A percentile compares a stretch with the other conserved stretches of the same genome.
Evolutionary conservation across 495 filamentous ascomycete species (phyloP).

Genomic region (Letharia lupina): DNA sequence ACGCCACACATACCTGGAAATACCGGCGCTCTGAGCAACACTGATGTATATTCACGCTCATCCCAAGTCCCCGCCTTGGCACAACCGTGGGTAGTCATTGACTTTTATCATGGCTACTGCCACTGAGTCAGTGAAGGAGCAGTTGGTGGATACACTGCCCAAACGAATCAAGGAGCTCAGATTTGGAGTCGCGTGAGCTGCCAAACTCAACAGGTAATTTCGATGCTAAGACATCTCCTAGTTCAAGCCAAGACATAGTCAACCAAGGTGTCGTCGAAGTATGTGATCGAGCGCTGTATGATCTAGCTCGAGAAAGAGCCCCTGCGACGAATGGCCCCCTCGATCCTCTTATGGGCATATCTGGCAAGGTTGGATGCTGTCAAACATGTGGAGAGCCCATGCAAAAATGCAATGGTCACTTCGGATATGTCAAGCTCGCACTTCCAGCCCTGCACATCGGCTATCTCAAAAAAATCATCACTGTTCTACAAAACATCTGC

Average conservation of each 20-base stretch:
- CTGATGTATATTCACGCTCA: neutral
- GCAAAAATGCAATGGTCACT: slow-evolving; percentile 84
- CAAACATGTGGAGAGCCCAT: slow-evolving; percentile 72
- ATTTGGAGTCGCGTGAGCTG: slow-evolving; percentile 77
- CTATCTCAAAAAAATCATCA: slow-evolving; percentile 83
- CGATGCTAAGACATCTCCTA: slow-evolving; percentile 24
- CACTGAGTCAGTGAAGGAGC: slow-evolving; percentile 63
- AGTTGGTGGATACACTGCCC: slow-evolving; percentile 77
- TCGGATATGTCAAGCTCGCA: slow-evolving; percentile 81
- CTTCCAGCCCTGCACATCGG: slow-evolving; percentile 92
- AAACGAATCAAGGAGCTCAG: slow-evolving; percentile 88
- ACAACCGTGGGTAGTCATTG: slow-evolving; percentile 7
- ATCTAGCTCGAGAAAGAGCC: slow-evolving; percentile 62
- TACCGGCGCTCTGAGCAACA: neutral
- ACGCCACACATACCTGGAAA: neutral
- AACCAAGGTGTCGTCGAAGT: slow-evolving; percentile 90
- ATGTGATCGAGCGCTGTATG: slow-evolving; percentile 82
- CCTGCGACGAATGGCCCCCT: slow-evolving; percentile 74
- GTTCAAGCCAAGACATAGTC: slow-evolving; percentile 85
- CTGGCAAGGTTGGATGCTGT: slow-evolving; percentile 63
- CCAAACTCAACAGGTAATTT: slow-evolving; percentile 11
- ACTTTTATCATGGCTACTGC: slow-evolving; percentile 39
- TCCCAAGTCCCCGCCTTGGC: neutral
- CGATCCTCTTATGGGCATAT: slow-evolving; percentile 83
- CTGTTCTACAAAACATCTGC: slow-evolving; percentile 87